Evolutionary conservation across 2,329 filamentous ascomycete species (phyloP), one percentile per base, ranked within the genome.

Genomic region (Juglanconis oblonga): DNA sequence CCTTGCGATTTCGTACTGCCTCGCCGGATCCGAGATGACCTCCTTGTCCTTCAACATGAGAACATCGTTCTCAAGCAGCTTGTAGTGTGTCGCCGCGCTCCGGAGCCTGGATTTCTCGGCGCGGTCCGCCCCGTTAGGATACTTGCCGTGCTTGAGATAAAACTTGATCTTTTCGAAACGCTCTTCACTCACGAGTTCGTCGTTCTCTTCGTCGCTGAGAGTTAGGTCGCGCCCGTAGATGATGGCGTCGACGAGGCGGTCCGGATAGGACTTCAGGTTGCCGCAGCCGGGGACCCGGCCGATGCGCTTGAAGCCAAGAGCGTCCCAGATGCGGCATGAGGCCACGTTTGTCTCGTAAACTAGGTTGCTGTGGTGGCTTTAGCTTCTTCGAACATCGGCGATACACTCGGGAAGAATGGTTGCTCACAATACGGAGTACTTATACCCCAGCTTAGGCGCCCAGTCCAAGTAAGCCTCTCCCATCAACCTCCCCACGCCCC

Each of bases 161-260:
- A 91, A 98, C 71, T 93, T 90, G 73, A 98, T 98, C 81, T 97
- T 97, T 81, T 97, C 94, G 80, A 98, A 98, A 67, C 95, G 91
- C 78, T 97, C 93, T 80, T 97, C 93, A 74, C 89, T 93, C 69
- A 94, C 89, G 72, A 91, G 88, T 73, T 95, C 91, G 72, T 95
- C 91, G 68, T 68, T 91, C 88, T 42, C 76, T 64, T 77, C 81
- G 14, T 31, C 55, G 50, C 72, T 71, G 65, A 70, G 69, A 61
- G 76, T 77, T 62, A 86, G 77, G 67, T 88, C 86, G 57, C 85
- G 81, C 38, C 92, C 92, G 75, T 89, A 91, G 64, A 91, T 90
- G 72, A 91, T 90, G 70, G 87, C 89, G 74, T 91, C 88, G 62
- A 91, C 84, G 62, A 88, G 80, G 65, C 87, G 83, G 64, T 83